Percentiles rank a stretch among this genome's conserved stretches.
Evolutionary conservation across 192 early-diverging fungal species (phyloP).

Genomic region (Entophlyctis luteolus): DNA sequence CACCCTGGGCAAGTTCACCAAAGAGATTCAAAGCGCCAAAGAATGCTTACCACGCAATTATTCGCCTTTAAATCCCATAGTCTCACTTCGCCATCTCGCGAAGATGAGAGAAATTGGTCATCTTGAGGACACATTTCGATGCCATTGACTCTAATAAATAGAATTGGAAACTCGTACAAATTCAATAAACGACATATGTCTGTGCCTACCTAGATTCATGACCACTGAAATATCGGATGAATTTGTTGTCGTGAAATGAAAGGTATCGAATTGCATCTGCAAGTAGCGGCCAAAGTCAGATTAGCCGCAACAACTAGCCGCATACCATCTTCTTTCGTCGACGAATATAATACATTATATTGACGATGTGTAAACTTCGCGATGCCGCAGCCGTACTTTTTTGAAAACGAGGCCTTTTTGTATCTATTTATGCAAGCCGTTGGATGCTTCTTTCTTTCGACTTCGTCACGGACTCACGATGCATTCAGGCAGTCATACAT

Average conservation of each 20-base stretch:
- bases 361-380: slow-evolving; percentile 82
- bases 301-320: background rate
- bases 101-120: slow-evolving; percentile 78
- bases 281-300: background rate
- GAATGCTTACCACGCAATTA: slow-evolving; percentile 48
- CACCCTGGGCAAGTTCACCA: slow-evolving; percentile 4
- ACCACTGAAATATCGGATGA: slow-evolving; percentile 86
- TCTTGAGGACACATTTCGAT: slow-evolving; percentile 81
- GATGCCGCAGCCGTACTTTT: slow-evolving; percentile 91
- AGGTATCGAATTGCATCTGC: slow-evolving; percentile 88
- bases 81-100: slow-evolving; percentile 69
- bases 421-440: slow-evolving; percentile 38
- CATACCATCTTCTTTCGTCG: slow-evolving; percentile 86
- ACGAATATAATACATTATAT: slow-evolving; percentile 81
- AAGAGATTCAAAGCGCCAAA: background rate
- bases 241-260: slow-evolving; percentile 92
- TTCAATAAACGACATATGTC: background rate
- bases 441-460: too few species aligned
- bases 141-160: slow-evolving; percentile 57
- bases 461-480: too few species aligned
- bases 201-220: slow-evolving; percentile 62
- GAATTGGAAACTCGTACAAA: background rate
- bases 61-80: slow-evolving; percentile 79
- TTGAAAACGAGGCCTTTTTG: slow-evolving; percentile 75
- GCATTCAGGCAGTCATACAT: slow-evolving; percentile 77